A percentile compares a stretch with the other conserved stretches of the same genome.
Conservation (phyloP, 768 basidiomycete species). For the Daedaleopsis sinensis region DNA sequence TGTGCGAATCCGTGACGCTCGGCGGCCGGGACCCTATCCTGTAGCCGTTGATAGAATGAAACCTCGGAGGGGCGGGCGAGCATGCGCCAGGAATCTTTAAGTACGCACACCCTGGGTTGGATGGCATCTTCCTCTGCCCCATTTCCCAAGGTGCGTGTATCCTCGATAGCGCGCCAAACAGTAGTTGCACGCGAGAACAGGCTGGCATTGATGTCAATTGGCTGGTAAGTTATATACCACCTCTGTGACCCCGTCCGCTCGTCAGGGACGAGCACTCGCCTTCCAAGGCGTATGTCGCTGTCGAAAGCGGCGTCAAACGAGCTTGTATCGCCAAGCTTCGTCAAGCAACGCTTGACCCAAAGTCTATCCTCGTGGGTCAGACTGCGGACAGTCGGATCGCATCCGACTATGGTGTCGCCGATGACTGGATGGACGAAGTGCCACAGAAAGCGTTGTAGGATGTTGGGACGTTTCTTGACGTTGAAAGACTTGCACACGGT, state of each 20-base stretch:
- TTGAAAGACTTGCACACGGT: conserved; percentile 5
- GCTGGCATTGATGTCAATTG: background rate
- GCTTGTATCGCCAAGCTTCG: background rate
- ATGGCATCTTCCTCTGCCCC: background rate
- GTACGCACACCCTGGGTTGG: background rate
- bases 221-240: background rate
- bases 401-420: conserved; percentile 9
- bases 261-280: conserved; percentile 4
- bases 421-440: conserved; percentile 11
- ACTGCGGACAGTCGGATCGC: conserved; percentile 4
- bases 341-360: background rate
- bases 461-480: background rate
- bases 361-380: background rate
- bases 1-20: conserved; percentile 1
- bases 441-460: conserved; percentile 15
- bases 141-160: background rate
- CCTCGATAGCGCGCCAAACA: conserved; percentile 17
- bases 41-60: conserved; percentile 1
- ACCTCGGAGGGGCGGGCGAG: conserved; percentile 3
- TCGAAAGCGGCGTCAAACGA: no score
- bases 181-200: conserved; percentile 16
- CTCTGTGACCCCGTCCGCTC: background rate
- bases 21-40: background rate
- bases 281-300: background rate
- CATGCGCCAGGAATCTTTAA: conserved; percentile 21